Conservation (phyloP, 805 yeast genomes). For the Wickerhamomyces bisporus region DNA sequence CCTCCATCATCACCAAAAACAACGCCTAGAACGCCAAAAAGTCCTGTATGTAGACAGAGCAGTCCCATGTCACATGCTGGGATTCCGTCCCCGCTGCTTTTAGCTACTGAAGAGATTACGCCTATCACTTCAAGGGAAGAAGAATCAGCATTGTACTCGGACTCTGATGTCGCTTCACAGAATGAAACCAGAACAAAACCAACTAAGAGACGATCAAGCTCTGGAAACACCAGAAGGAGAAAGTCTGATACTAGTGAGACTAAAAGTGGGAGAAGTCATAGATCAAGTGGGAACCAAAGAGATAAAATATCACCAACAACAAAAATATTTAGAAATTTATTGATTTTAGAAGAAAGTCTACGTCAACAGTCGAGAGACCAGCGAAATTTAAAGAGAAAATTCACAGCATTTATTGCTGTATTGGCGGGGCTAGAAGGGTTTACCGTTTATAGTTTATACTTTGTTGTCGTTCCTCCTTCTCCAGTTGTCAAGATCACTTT, state of each 20-base stretch:
- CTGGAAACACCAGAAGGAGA: constrained; percentile 13
- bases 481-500: constrained; percentile 34
- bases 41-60: too few relatives aligned
- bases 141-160: constrained; percentile 24
- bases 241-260: constrained; percentile 23
- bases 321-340: constrained; percentile 72
- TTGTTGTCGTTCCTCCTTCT: constrained; percentile 34
- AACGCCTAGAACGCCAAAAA: background rate
- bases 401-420: constrained; percentile 34
- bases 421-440: constrained; percentile 36
- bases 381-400: constrained; percentile 49
- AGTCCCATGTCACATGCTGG: background rate
- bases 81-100: constrained; percentile 19
- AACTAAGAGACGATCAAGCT: constrained; percentile 5
- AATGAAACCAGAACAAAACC: constrained; percentile 8
- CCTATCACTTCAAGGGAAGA: constrained; percentile 26
- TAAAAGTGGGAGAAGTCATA: constrained; percentile 17
- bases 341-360: constrained; percentile 81
- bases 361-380: constrained; percentile 78
- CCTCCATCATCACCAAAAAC: background rate
- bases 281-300: constrained; percentile 20
- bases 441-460: constrained; percentile 33
- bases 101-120: constrained; percentile 19
- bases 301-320: constrained; percentile 46
- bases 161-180: constrained; percentile 26